Percentiles rank a stretch among this genome's conserved stretches.
These are phyloP conservation scores for Marasmius fiardii DNA, from an alignment of 1,284 basidiomycete species.

Conservation along the genomic window DNA sequence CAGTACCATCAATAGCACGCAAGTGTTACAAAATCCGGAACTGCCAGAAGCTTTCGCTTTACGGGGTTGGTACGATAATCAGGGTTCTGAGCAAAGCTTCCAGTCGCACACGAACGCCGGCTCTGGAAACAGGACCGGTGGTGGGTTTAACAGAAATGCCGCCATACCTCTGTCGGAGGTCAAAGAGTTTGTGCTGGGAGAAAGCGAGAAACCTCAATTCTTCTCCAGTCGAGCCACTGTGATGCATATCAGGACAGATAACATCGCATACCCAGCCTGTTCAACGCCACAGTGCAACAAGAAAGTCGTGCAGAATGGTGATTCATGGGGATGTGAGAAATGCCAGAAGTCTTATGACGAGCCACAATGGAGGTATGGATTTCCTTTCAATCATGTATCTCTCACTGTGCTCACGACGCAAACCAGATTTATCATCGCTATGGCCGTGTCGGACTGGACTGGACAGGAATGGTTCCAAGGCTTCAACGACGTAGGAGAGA, in stretches of 20 bases:
- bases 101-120: conserved; percentile 60
- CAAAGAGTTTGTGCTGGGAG: conserved; percentile 77
- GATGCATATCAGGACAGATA: conserved; percentile 88
- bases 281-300: conserved; percentile 83
- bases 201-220: conserved; percentile 77
- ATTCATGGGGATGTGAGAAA: conserved; percentile 91
- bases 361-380: conserved; percentile 79
- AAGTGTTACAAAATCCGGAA: conserved; percentile 86
- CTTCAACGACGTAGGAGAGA: conserved; percentile 90
- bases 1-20: conserved; percentile 51
- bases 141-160: conserved; percentile 65
- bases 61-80: conserved; percentile 88
- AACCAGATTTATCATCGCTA: conserved; percentile 81
- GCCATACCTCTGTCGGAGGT: conserved; percentile 80
- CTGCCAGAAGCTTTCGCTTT: conserved; percentile 83
- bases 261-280: conserved; percentile 90
- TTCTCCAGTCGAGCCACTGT: conserved; percentile 86
- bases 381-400: not conserved
- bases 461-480: conserved; percentile 92
- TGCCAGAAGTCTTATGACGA: conserved; percentile 74
- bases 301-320: conserved; percentile 77
- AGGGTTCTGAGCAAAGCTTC: conserved; percentile 64
- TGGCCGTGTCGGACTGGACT: conserved; percentile 89
- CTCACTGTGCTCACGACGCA: conserved; percentile 4
- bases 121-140: conserved; percentile 28